Percentiles rank a stretch among this genome's conserved stretches.
phyloP scores from a whole-genome alignment of 257 asterid genomes.

The Nyctanthes arbortristis region DNA sequence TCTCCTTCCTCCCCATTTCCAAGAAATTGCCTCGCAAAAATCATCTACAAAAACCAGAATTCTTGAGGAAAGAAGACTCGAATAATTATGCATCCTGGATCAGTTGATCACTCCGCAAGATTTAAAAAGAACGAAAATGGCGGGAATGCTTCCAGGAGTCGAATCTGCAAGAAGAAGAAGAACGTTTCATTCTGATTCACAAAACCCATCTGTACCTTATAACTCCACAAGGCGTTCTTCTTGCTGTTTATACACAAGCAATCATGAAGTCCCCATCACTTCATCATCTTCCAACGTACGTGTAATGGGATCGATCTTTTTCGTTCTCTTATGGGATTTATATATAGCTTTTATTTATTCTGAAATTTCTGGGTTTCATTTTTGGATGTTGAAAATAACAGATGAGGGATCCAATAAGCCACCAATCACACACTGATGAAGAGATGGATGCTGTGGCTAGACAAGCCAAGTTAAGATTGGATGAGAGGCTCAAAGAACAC shows the following conservation, averaged over 20 bases:
- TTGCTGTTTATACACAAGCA: conserved; percentile 43
- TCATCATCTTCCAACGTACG: conserved; percentile 24
- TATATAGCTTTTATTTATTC: too few species aligned
- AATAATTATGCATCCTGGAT: not conserved
- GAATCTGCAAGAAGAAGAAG: conserved; percentile 53
- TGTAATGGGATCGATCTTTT: too few species aligned
- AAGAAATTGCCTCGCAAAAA: conserved; percentile 11
- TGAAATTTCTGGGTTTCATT: not conserved
- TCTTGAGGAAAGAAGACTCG: too few species aligned
- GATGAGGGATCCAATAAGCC: conserved; percentile 21
- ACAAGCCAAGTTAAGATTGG: conserved; percentile 66
- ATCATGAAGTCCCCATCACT: conserved; percentile 33
- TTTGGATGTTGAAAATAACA: conserved; percentile 24
- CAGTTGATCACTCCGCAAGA: too few species aligned
- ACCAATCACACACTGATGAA: conserved; percentile 27
- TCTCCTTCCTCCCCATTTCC: conserved; percentile 24
- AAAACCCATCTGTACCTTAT: conserved; percentile 7
- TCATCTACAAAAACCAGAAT: not conserved
- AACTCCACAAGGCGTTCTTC: conserved; percentile 45
- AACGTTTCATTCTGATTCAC: conserved; percentile 35
- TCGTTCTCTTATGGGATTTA: not conserved
- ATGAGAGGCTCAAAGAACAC: conserved; percentile 45
- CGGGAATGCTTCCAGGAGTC: conserved; percentile 53
- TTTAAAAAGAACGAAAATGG: too few species aligned
- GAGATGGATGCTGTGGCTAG: conserved; percentile 35